Evolutionary conservation across 352 stramenopile species (phyloP).

Genomic region (Pythium dissotocum): DNA sequence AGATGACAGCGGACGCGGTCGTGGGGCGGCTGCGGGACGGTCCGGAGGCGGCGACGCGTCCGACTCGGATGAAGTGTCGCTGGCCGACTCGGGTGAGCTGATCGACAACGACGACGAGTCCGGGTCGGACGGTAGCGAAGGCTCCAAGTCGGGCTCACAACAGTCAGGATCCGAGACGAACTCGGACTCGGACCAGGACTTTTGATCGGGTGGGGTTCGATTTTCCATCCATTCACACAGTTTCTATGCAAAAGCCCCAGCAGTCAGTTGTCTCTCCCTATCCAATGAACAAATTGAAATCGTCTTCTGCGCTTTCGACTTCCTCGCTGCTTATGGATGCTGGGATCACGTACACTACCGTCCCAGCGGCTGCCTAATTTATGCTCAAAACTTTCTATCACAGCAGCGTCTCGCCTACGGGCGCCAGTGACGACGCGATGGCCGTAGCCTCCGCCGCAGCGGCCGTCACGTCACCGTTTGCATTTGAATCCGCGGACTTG

Average conservation of each 20-base stretch:
- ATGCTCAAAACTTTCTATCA: slow-evolving; percentile 6
- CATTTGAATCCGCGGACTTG: not conserved
- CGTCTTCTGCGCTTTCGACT: not conserved
- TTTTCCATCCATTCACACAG: not conserved
- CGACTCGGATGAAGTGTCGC: slow-evolving; percentile 80
- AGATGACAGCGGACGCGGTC: slow-evolving; percentile 14
- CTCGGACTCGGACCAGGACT: slow-evolving; percentile 85
- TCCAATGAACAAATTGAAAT: slow-evolving; percentile 1
- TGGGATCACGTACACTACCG: not conserved
- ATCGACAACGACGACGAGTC: slow-evolving; percentile 87
- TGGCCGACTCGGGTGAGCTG: slow-evolving; percentile 80
- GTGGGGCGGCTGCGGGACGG: not conserved
- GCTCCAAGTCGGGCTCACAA: slow-evolving; percentile 61
- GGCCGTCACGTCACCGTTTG: not conserved
- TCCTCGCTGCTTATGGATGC: no score
- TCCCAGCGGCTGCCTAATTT: not conserved
- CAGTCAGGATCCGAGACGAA: slow-evolving; percentile 67
- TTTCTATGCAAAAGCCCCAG: not conserved
- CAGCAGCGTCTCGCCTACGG: not conserved
- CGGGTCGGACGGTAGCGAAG: slow-evolving; percentile 47
- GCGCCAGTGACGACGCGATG: not conserved
- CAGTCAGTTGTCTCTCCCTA: not conserved
- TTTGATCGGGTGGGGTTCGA: slow-evolving; percentile 32
- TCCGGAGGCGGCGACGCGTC: slow-evolving; percentile 38
- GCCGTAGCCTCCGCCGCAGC: not conserved